These are phyloP conservation scores for Talaromyces stipitatus DNA, from an alignment of 495 filamentous ascomycete genomes.

Conservation along the genomic window DNA sequence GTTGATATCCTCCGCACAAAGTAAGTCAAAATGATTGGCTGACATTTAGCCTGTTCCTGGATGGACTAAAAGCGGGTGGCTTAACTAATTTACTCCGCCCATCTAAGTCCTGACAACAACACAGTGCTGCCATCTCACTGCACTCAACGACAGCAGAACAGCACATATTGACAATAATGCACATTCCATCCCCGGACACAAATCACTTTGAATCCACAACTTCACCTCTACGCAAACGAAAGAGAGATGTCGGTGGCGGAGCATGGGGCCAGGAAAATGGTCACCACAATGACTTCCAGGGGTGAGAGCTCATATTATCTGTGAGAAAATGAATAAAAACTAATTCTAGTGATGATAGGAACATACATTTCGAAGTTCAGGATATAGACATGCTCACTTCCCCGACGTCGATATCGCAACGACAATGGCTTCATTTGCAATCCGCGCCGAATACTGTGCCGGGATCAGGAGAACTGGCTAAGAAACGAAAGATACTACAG, in stretches of 20 bases:
- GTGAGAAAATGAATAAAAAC: background rate
- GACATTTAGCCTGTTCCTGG: background rate
- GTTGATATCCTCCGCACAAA: background rate
- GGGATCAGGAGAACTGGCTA: background rate
- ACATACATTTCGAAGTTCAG: background rate
- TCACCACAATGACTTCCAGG: background rate
- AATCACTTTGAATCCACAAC: background rate
- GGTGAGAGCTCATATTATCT: background rate
- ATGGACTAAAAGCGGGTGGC: background rate
- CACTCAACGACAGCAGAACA: background rate
- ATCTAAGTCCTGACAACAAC: background rate
- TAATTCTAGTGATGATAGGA: background rate
- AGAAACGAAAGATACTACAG: constrained; percentile 1
- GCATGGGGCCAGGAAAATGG: background rate
- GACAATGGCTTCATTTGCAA: constrained; percentile 5
- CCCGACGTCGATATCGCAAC: background rate
- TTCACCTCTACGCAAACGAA: background rate
- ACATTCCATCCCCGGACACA: background rate
- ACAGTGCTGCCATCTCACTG: background rate
- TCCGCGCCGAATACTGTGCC: background rate
- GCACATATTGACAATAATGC: background rate
- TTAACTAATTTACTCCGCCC: background rate
- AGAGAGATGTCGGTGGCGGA: background rate
- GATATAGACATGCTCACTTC: constrained; percentile 6
- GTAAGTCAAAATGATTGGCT: background rate